Conservation (phyloP, 2,329 filamentous ascomycete species). For the Colletotrichum zoysiae region DNA sequence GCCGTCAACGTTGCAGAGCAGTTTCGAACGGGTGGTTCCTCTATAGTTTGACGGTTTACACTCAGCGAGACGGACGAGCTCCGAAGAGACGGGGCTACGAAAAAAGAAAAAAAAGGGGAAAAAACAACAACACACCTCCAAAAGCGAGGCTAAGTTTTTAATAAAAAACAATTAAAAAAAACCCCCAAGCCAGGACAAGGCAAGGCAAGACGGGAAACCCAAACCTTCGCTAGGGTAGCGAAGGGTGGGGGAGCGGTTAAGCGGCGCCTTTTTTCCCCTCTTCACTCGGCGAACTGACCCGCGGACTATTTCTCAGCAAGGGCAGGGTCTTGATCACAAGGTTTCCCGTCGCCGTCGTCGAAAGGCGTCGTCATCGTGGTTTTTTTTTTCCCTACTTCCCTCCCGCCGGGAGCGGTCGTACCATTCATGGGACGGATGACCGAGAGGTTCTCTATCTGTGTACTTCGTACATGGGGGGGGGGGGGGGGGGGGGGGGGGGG, state of each 20-base stretch:
- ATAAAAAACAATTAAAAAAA: too few species aligned
- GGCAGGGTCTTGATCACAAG: not conserved
- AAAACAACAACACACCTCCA: not conserved
- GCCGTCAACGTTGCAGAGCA: slow-evolving; percentile 10
- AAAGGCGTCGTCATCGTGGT: too few species aligned
- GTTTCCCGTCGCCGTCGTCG: not conserved
- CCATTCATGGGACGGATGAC: too few species aligned
- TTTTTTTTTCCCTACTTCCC: too few species aligned
- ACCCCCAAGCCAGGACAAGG: too few species aligned
- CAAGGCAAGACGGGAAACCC: not conserved
- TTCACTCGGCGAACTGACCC: slow-evolving; percentile 20
- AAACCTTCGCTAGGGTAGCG: not conserved
- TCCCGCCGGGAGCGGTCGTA: too few species aligned
- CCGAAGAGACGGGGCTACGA: not conserved
- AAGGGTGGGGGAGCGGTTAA: too few species aligned
- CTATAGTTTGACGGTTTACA: not conserved
- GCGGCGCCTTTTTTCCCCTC: not conserved
- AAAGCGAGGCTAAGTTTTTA: too few species aligned
- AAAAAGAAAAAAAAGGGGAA: accelerated
- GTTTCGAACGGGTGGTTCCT: slow-evolving; percentile 28
- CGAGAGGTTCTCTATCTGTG: too few species aligned
- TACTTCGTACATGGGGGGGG: too few species aligned
- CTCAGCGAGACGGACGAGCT: not conserved
- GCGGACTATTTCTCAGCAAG: slow-evolving; percentile 7
- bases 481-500: too few species aligned